phyloP scores from a whole-genome alignment of 1,284 basidiomycete species.

The Ustilago hordei region DNA sequence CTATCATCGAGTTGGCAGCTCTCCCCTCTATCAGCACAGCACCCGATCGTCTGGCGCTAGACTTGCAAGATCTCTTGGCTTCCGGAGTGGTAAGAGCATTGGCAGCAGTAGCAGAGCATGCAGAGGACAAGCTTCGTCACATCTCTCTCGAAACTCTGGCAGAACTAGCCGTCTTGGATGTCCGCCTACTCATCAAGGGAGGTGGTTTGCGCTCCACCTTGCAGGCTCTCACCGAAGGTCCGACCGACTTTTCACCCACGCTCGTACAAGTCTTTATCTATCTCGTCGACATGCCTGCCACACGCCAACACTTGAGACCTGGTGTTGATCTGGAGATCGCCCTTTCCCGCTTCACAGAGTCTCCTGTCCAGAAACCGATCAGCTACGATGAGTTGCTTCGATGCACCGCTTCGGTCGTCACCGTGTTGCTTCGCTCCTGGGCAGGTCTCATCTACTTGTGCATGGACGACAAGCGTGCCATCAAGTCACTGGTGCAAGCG shows the following conservation, averaged over 20 bases:
- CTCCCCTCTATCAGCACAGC: constrained; percentile 36
- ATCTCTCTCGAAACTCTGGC: constrained; percentile 89
- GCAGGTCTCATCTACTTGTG: constrained; percentile 94
- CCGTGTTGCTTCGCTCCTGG: constrained; percentile 88
- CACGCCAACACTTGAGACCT: constrained; percentile 81
- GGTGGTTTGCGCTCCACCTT: constrained; percentile 90
- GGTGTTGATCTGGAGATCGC: constrained; percentile 89
- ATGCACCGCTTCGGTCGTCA: constrained; percentile 81
- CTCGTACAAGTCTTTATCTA: constrained; percentile 86
- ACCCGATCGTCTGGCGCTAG: constrained; percentile 70
- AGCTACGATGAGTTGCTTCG: constrained; percentile 74
- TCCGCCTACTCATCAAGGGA: constrained; percentile 82
- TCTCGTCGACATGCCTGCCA: constrained; percentile 86
- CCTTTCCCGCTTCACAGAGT: constrained; percentile 73
- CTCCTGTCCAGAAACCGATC: constrained; percentile 80
- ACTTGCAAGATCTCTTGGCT: constrained; percentile 65
- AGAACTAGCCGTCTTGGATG: constrained; percentile 89
- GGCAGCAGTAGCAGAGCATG: constrained; percentile 90
- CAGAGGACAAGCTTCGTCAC: constrained; percentile 86
- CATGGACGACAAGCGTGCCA: constrained; percentile 85
- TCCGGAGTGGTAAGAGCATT: constrained; percentile 76
- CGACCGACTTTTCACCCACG: constrained; percentile 83
- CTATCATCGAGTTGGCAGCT: constrained; percentile 75
- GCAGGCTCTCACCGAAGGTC: constrained; percentile 87
- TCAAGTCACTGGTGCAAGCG: constrained; percentile 85